These are phyloP conservation scores for Tuber borchii DNA, from an alignment of 495 filamentous ascomycete species.

Conservation along the genomic window DNA sequence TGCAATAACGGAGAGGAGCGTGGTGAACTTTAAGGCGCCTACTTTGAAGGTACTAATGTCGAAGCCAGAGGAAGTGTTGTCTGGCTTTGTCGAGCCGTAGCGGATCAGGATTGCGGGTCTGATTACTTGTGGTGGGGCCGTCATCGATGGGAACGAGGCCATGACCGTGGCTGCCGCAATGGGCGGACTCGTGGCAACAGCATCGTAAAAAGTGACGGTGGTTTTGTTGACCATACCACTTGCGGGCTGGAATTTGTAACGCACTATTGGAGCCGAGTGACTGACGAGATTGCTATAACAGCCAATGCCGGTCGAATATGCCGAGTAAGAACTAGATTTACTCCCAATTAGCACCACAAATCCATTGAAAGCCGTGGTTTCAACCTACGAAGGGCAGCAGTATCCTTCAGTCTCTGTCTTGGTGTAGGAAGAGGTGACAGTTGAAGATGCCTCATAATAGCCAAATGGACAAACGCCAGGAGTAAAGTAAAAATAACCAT, in stretches of 20 bases:
- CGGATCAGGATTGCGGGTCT: not conserved
- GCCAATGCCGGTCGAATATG: not conserved
- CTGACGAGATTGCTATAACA: not conserved
- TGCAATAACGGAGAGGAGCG: not conserved
- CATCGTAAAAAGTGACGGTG: constrained; percentile 2
- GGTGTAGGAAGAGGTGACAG: not conserved
- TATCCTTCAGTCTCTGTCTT: not conserved
- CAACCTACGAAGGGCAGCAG: constrained; percentile 2
- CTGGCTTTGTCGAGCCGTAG: not conserved
- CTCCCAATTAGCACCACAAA: not conserved
- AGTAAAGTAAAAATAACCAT: not conserved
- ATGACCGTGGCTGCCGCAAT: not conserved
- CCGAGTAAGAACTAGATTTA: not conserved
- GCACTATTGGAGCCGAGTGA: not conserved
- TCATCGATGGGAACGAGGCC: not conserved
- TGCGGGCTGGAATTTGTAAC: not conserved
- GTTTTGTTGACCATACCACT: not conserved
- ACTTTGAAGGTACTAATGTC: not conserved
- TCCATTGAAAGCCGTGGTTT: not conserved
- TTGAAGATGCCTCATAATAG: not conserved
- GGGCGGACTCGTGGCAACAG: not conserved
- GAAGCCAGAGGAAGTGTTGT: not conserved
- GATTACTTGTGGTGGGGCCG: not conserved
- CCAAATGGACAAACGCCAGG: not conserved
- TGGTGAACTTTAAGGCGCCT: not conserved